Conservation (phyloP, 305 asterid species). For the Plantago rigida region DNA sequence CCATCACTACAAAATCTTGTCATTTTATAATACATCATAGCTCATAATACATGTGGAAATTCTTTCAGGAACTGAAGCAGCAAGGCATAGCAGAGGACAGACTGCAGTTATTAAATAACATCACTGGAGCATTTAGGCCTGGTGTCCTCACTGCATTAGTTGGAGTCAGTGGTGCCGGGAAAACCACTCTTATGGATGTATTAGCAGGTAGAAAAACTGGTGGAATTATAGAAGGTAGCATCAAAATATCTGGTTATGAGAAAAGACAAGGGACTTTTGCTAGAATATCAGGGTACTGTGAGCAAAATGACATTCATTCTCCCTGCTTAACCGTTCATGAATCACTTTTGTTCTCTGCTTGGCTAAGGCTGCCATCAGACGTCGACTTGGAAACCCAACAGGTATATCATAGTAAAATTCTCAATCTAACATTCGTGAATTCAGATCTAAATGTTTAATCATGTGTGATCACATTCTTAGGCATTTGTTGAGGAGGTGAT, state of each 20-base stretch:
- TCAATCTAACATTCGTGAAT: conserved; percentile 21
- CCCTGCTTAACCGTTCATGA: conserved; percentile 87
- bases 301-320: conserved; percentile 89
- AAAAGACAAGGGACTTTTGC: conserved; percentile 75
- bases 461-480: conserved; percentile 35
- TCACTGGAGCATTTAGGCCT: conserved; percentile 76
- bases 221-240: conserved; percentile 60
- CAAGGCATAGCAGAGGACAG: conserved; percentile 74
- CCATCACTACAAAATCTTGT: conserved; percentile 10
- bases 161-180: conserved; percentile 84
- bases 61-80: conserved; percentile 80
- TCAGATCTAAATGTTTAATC: conserved; percentile 26
- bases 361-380: conserved; percentile 73
- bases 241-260: conserved; percentile 62
- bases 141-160: conserved; percentile 82
- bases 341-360: conserved; percentile 86
- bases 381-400: conserved; percentile 72
- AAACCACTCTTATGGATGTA: conserved; percentile 85
- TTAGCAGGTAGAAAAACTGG: conserved; percentile 82
- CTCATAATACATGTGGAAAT: conserved; percentile 20
- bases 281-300: conserved; percentile 78
- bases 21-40: conserved; percentile 13
- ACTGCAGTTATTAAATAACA: conserved; percentile 64
- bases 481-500: conserved; percentile 93
- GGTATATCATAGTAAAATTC: conserved; percentile 43